Base-by-base conservation (phyloP, 2,329 filamentous ascomycete species). In the Dothistroma pini region DNA sequence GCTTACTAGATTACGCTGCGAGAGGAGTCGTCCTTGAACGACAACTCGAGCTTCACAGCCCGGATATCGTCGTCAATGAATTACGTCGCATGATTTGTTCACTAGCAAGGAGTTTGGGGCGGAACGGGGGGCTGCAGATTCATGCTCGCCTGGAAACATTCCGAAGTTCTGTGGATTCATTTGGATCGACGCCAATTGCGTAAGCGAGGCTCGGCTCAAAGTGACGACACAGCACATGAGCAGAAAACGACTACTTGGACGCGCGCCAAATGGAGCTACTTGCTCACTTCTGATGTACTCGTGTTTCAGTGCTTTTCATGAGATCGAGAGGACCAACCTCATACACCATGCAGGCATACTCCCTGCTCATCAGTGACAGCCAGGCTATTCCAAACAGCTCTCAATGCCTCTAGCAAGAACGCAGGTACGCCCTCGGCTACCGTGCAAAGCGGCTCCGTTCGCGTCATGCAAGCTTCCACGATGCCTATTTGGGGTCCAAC, bases 1-100 rank as follows among this genome's bases (percentile, higher is more conserved):
- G 67, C 66, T 9, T 70, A 70, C 38, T 68, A 64, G 59, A 25
- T 31, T 16, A 16, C 25, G 12, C 31, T 16, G 25, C 31, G 31
- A 52, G 31, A 7, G 25, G 29, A 38, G n/a, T 35, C 16, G 3
- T 21, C n/a, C 32, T 25, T 25, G 2, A 16, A 32, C 8, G 14
- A 53, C 3, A 12, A 22, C 32, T 16, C 50, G 50, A 35, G 34
- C 32, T 53, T 58, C 29, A 16, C 11, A 53, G 47, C 41, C 14
- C 8, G 56, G 41, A 21, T 3, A 32, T 51, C 14, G 25, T 22
- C 50, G 10, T 32, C 31, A 9, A 31, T 10, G 50, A 53, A 10
- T 31, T 31, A 31, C 12, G 50, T 31, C 32, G 50, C 41, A 44
- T 44, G 10, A 44, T 44, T 6, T 44, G 41, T n/a, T 44, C 41